phyloP scores from a whole-genome alignment of 768 basidiomycete species.

The Mycena metata region DNA sequence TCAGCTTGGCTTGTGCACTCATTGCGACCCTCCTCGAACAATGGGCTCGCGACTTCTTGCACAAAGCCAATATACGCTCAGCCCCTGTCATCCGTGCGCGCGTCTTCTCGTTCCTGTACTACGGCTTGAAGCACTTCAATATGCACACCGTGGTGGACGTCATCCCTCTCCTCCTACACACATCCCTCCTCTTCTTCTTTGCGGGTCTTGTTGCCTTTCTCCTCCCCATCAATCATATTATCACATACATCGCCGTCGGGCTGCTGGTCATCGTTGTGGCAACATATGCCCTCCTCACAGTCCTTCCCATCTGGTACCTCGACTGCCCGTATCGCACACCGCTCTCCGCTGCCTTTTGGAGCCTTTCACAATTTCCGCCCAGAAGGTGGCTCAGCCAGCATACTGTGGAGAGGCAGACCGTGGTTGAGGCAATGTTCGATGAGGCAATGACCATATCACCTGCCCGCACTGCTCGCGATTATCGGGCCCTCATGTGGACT shows the following conservation, averaged over 20 bases:
- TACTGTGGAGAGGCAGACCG: background rate
- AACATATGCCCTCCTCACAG: constrained; percentile 23
- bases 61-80: constrained; percentile 10
- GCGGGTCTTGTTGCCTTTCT: constrained; percentile 33
- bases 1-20: constrained; percentile 9
- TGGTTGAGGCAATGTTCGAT: constrained; percentile 9
- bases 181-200: constrained; percentile 34
- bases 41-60: constrained; percentile 13
- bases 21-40: constrained; percentile 2
- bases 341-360: constrained; percentile 9
- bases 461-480: constrained; percentile 4
- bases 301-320: constrained; percentile 30
- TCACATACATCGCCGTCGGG: constrained; percentile 8
- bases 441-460: background rate
- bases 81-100: constrained; percentile 17
- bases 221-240: constrained; percentile 2
- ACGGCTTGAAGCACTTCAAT: constrained; percentile 15
- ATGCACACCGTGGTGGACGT: constrained; percentile 17
- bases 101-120: constrained; percentile 20
- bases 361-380: background rate
- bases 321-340: constrained; percentile 37
- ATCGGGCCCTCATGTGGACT: constrained; percentile 12
- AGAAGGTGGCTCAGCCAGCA: background rate
- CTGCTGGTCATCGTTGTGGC: constrained; percentile 8
- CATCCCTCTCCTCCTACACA: constrained; percentile 36